Base-by-base conservation (phyloP, 2,329 filamentous ascomycete species). In the Pestalotiopsis sp. region DNA sequence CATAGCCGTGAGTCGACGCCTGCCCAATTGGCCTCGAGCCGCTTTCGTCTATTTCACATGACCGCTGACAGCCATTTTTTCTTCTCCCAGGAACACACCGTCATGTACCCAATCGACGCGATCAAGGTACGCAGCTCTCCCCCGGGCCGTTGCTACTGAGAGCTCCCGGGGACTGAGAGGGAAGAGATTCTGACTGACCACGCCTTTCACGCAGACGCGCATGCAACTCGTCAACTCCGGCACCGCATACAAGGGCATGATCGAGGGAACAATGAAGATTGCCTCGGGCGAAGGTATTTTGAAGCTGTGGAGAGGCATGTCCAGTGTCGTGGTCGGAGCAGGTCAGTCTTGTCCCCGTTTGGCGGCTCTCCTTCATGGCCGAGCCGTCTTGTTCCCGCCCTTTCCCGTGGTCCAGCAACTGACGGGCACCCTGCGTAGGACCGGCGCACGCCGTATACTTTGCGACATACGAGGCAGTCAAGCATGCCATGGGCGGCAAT, bases 381-480 rank as follows among this genome's bases (percentile, higher is more conserved):
- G 41, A 41, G 39, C 39, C 41, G 13, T 65, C 38, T 25, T 23
- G 9, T 23, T 65, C 62, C 11, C 57, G 52, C 25, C 23, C 63
- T 52, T 38, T 58, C 64, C 41, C 56, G 57, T 58, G 17, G 52
- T 23, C 57, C 67, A 56, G 20, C 4, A 20, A 36, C 39, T 27
- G 31, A 23, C 36, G 9, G 13, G 36, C 17, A 41, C 12, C 49
- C 9, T 63, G 4, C 11, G 14, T 20, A 97, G 95, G 95, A 73
- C 96, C 96, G 74, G 96, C 96, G 70, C 96, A 99, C 78, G 96
- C 96, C 59, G 94, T 99, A 69, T 98, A 99, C 81, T 99, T 99
- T 82, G 95, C 95, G 67, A 98, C 96, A 56, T 99, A 98, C 80
- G 96, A 99, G 84, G 90, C 93, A 69, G 95, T 98, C 71, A 99